Base-by-base conservation (phyloP, 2,329 filamentous ascomycete genomes). In the Aciculosporium take region DNA sequence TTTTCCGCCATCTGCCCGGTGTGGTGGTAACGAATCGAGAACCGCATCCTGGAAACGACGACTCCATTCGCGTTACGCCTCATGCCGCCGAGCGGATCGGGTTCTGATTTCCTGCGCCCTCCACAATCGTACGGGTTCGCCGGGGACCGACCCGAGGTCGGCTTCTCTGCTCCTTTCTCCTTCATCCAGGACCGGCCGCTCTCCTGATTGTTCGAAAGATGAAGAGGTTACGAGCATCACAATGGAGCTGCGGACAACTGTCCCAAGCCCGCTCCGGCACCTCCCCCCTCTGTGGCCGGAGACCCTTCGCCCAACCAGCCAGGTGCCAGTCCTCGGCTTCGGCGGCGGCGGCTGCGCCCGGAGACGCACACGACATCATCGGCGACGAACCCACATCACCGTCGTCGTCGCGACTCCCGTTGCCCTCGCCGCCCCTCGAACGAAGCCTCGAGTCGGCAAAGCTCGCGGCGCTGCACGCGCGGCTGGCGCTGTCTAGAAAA, bases 401-500 rank as follows among this genome's bases (percentile, higher is more conserved):
- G 23, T n/a, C 39, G 23, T n/a, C 39, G 12, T 20, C 46, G 23
- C 49, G 50, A 23, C 50, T 52, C 46, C 56, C 58, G 47, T 68
- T 81, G 48, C 82, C 84, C 40, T 89, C 85, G 54, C 85, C 86
- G 50, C 74, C 74, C 41, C 76, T 79, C 49, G 66, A 73, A 53
- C 71, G 71, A 49, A 82, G 86, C 33, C 64, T 70, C 45, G 62
- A 69, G 49, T 96, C 89, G 36, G 80, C 87, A 47, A 96, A 95
- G 68, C 81, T 98, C 52, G 79, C 87, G 48, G 88, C 91, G 49
- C 76, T 98, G 35, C 88, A 95, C 62, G 85, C 88, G 53, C 84
- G 91, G 61, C 75, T 98, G 46, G 77, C 78, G 31, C 77, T 98
- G 43, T 81, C 88, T 20, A 72, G 75, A 47, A 84, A 82, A 63